Evolutionary conservation across 495 filamentous ascomycete species (phyloP), one percentile per base, ranked within the genome.

Genomic region (Aspergillus saccharolyticus): DNA sequence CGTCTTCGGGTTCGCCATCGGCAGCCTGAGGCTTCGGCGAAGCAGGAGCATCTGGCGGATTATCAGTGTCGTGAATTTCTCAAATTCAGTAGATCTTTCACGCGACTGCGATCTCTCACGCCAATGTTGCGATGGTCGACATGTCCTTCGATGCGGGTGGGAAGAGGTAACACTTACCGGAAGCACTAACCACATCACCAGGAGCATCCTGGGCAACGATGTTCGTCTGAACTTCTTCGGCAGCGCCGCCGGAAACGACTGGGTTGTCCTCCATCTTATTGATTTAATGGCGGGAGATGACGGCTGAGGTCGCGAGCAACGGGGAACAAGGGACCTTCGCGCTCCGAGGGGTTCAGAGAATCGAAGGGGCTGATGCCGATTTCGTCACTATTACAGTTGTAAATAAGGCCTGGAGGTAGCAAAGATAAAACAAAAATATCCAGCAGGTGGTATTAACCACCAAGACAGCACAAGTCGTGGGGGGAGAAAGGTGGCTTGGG

Each of bases 21-120:
- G 77, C 77, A 46, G 82, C 83, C 67, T 86, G 88, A 33, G 83
- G 80, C 63, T 82, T 82, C 30, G 91, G 89, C 9, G 82, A 91
- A 47, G 86, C 83, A 50, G 90, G 89, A 54, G 89, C 90, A 77
- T 96, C 90, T 59, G 94, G 77, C 46, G 88, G 89, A 69, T 93
- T 91, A 70, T 95, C 89, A 44, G 88, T 90, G 51, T 59, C 63
- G 58, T 60, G 43, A 67, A 63, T 28, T 42, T 54, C 22, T 63
- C 66, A 52, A 68, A 72, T 42, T 57, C 61, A 43, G 66, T 58
- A 17, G 67, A 70, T 33, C 62, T 58, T 56, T 69, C 67, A 54
- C 63, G 70, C 62, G 67, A 70, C 66, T 71, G 72, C 65, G 68
- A 66, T 59, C 59, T 58, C 65, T 45, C 47, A 39, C 19, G 53